Conservation (phyloP, 495 filamentous ascomycete genomes). For the Copromyces sp. region DNA sequence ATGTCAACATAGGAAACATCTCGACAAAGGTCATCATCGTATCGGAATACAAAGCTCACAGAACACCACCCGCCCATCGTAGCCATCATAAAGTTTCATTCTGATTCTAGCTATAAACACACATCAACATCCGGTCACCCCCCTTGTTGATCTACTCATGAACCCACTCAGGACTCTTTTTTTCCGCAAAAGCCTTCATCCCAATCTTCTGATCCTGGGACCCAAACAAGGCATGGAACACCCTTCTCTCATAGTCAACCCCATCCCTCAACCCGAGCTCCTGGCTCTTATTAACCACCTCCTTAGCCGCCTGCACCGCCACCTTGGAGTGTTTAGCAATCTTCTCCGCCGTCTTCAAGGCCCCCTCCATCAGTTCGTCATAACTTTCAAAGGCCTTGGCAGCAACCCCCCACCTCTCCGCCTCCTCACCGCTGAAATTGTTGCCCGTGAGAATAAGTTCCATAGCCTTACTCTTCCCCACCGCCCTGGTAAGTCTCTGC, state of each 20-base stretch:
- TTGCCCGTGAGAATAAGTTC: constrained; percentile 84
- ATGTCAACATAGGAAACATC: not conserved
- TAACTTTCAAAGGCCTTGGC: constrained; percentile 69
- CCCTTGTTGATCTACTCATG: constrained; percentile 48
- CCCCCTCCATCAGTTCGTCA: constrained; percentile 70
- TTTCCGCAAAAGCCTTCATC: constrained; percentile 91
- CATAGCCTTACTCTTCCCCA: constrained; percentile 90
- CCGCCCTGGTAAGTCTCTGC: constrained; percentile 75
- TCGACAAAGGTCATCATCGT: not conserved
- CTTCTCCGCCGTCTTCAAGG: constrained; percentile 72
- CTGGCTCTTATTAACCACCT: constrained; percentile 96
- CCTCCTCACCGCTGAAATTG: constrained; percentile 70
- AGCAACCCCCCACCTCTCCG: constrained; percentile 83
- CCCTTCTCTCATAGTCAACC: constrained; percentile 82
- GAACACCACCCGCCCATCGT: not conserved
- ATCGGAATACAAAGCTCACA: not conserved
- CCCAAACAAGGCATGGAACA: constrained; percentile 90
- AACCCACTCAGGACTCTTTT: constrained; percentile 76
- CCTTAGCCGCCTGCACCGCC: constrained; percentile 84
- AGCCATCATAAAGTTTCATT: not conserved
- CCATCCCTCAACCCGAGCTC: constrained; percentile 78
- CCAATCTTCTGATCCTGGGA: constrained; percentile 95
- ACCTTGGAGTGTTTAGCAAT: constrained; percentile 76
- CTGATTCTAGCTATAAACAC: not conserved
- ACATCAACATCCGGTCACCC: not conserved